These are phyloP conservation scores for Thraustochytrium sp. DNA, from an alignment of 352 stramenopile genomes.

Conservation along the genomic window DNA sequence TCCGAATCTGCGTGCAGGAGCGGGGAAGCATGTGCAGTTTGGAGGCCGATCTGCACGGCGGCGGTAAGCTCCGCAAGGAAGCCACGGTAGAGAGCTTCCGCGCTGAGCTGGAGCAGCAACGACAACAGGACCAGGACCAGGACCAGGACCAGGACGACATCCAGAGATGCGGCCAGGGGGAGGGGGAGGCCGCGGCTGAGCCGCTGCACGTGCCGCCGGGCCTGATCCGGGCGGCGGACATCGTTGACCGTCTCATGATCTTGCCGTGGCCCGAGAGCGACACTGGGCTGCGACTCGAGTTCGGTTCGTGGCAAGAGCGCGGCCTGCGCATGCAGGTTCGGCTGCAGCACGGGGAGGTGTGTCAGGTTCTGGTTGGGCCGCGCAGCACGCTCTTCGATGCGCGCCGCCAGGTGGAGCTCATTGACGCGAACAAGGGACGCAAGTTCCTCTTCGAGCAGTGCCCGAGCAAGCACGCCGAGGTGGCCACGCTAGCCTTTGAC, in stretches of 20 bases:
- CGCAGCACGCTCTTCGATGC: constrained; percentile 16
- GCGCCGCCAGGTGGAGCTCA: not conserved
- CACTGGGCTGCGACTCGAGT: not conserved
- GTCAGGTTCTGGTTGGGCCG: not conserved
- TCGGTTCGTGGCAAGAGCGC: not conserved
- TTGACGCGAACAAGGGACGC: not conserved
- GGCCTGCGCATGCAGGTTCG: not conserved
- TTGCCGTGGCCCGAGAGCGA: not conserved
- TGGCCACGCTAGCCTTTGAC: not conserved
- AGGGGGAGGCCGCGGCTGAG: too few relatives aligned
- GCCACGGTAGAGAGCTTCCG: not conserved
- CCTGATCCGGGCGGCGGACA: not conserved
- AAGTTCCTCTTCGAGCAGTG: constrained; percentile 3
- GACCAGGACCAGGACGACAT: too few relatives aligned
- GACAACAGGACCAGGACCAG: too few relatives aligned
- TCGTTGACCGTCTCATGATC: not conserved
- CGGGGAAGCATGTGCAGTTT: not conserved
- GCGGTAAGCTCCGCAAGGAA: not conserved
- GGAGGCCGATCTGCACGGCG: not conserved
- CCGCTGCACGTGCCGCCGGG: not conserved
- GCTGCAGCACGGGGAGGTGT: not conserved
- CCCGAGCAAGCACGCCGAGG: not conserved
- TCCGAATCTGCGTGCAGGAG: not conserved
- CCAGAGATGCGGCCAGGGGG: too few relatives aligned
- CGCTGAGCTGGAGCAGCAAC: not conserved